Evolutionary conservation across 306 rosid genomes (phyloP).

Genomic region (Cicer pinnatifidum): DNA sequence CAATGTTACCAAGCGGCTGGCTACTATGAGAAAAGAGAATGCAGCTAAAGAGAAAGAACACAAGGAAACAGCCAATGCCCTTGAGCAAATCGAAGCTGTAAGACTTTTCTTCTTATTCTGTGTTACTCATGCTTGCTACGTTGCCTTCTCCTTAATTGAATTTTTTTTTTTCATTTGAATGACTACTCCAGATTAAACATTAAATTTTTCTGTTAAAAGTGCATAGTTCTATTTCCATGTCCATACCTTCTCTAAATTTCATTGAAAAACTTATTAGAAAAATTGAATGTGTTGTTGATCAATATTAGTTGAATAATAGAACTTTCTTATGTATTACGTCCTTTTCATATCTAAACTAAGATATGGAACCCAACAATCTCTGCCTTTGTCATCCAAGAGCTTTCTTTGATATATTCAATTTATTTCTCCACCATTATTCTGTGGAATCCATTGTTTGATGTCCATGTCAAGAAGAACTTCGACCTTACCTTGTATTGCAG

Average conservation of each 20-base stretch:
- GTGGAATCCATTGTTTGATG: neutral
- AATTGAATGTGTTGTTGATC: neutral
- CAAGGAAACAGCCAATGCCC: slow-evolving; percentile 67
- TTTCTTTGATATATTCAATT: neutral
- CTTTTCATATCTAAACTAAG: slow-evolving; percentile 7
- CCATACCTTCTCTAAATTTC: neutral
- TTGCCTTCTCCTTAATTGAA: neutral
- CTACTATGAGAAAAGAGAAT: slow-evolving; percentile 81
- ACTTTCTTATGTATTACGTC: neutral
- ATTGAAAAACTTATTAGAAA: neutral
- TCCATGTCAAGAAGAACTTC: neutral
- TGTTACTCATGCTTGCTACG: neutral
- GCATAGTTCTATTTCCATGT: neutral
- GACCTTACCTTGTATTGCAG: neutral
- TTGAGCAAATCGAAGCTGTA: slow-evolving; percentile 91
- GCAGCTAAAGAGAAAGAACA: slow-evolving; percentile 88
- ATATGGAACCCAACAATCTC: neutral
- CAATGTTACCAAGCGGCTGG: slow-evolving; percentile 80
- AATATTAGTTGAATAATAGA: neutral
- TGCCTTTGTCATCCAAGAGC: slow-evolving; percentile 2
- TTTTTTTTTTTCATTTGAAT: neutral
- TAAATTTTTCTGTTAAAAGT: neutral
- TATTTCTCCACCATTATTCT: neutral
- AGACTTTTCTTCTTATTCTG: slow-evolving; percentile 43
- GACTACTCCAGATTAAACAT: neutral